Conservation (phyloP, 192 early-diverging fungal genomes). For the Backusella luteola region DNA sequence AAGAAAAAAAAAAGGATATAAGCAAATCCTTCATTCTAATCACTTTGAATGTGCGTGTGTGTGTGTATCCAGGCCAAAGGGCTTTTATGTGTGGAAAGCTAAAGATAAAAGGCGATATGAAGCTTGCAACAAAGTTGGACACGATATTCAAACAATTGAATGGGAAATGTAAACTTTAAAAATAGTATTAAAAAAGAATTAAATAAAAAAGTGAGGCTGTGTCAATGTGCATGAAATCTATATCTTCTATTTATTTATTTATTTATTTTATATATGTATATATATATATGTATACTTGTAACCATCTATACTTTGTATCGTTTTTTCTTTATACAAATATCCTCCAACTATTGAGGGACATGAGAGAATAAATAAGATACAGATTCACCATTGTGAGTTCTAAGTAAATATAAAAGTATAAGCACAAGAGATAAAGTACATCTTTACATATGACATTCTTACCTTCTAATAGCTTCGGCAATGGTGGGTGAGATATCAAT, state of each 20-base stretch:
- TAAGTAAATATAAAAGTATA: conserved; percentile 10
- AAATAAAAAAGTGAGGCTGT: background rate
- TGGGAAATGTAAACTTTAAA: conserved; percentile 7
- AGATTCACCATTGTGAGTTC: conserved; percentile 69
- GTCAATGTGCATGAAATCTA: background rate
- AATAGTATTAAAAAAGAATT: background rate
- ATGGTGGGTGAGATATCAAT: conserved; percentile 78
- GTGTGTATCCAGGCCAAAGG: background rate
- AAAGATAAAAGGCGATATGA: conserved; percentile 4
- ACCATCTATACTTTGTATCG: background rate
- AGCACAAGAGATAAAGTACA: background rate
- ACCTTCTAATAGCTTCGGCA: conserved; percentile 67
- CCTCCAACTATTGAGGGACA: conserved; percentile 27
- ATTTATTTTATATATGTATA: background rate
- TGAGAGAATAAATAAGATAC: conserved; percentile 61
- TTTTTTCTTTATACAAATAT: background rate
- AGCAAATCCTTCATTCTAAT: background rate
- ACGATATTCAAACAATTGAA: background rate
- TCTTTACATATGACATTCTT: background rate
- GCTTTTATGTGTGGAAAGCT: conserved; percentile 2
- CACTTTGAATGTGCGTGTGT: background rate
- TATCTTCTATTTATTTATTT: background rate
- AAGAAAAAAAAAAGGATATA: background rate
- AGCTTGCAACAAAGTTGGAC: background rate
- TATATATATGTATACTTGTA: background rate